Conservation (phyloP, 495 filamentous ascomycete species). For the Penicillium turbatum region DNA sequence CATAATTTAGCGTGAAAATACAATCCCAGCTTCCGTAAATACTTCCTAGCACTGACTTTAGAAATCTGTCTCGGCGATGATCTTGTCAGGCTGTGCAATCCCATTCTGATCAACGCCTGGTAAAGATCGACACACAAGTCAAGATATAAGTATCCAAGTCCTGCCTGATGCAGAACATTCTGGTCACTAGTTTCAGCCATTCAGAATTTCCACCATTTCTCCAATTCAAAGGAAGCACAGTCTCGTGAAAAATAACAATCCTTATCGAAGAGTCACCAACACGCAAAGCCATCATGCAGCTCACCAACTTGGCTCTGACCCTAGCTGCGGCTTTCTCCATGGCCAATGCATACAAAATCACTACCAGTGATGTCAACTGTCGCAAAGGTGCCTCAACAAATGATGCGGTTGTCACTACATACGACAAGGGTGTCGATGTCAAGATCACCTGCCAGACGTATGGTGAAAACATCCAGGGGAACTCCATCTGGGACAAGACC, state of each 20-base stretch:
- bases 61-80: too few species aligned
- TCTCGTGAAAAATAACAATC: background rate
- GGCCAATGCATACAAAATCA: constrained; percentile 12
- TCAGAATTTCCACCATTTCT: background rate
- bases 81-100: too few species aligned
- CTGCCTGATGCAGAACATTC: background rate
- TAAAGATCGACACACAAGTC: constrained; percentile 1
- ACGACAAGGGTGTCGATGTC: constrained; percentile 7
- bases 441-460: constrained; percentile 14
- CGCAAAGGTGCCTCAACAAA: constrained; percentile 12
- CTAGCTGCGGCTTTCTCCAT: constrained; percentile 14
- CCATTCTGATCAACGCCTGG: too few species aligned
- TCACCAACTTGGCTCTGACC: constrained; percentile 13
- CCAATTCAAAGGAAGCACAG: background rate
- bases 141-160: constrained; percentile 9
- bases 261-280: too few species aligned
- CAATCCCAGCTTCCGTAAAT: too few species aligned
- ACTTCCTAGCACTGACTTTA: too few species aligned
- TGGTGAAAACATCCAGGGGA: constrained; percentile 10
- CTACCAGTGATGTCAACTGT: constrained; percentile 5
- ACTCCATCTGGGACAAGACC: constrained; percentile 16
- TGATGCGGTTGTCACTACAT: constrained; percentile 7
- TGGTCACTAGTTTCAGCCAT: background rate
- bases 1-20: constrained; percentile 5
- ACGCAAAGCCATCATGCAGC: constrained; percentile 7